These are phyloP conservation scores for Cryptococcus amylolentus DNA, from an alignment of 1,284 basidiomycete genomes.

Conservation along the genomic window DNA sequence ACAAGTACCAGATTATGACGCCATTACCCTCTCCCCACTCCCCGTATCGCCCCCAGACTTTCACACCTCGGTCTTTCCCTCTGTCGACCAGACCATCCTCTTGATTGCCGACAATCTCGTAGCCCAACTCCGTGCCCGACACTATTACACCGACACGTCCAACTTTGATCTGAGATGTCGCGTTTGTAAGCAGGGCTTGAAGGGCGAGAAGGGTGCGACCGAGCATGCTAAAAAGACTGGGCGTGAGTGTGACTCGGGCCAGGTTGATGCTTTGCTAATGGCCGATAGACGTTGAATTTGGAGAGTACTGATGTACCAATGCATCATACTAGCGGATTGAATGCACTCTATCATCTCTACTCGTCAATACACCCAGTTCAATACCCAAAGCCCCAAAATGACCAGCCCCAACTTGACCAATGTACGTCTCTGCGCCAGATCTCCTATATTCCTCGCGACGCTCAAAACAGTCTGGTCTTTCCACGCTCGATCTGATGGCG, in stretches of 20 bases:
- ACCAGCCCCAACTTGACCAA: slow-evolving; percentile 44
- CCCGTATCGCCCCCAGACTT: slow-evolving; percentile 71
- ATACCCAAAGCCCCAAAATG: slow-evolving; percentile 43
- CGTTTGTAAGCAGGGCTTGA: slow-evolving; percentile 61
- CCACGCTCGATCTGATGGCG: slow-evolving; percentile 18
- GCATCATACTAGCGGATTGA: not conserved
- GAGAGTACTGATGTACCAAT: slow-evolving; percentile 63
- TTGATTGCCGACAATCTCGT: slow-evolving; percentile 69
- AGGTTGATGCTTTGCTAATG: not conserved
- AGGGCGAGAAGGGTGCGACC: slow-evolving; percentile 87
- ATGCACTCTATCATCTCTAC: not conserved
- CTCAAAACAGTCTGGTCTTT: slow-evolving; percentile 30
- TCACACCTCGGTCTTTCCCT: slow-evolving; percentile 80
- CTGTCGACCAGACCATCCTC: slow-evolving; percentile 59
- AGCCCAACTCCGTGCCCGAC: slow-evolving; percentile 64
- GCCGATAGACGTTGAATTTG: slow-evolving; percentile 59
- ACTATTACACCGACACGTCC: slow-evolving; percentile 82
- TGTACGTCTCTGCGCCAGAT: slow-evolving; percentile 38
- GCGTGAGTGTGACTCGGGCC: slow-evolving; percentile 53
- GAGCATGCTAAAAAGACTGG: slow-evolving; percentile 81
- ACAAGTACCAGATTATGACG: slow-evolving; percentile 67
- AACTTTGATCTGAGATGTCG: slow-evolving; percentile 73
- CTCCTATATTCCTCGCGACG: slow-evolving; percentile 25
- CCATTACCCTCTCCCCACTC: slow-evolving; percentile 73
- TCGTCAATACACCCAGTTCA: slow-evolving; percentile 46